phyloP scores from a whole-genome alignment of 2,329 filamentous ascomycete species.

The Chaetomiaceae sp. region DNA sequence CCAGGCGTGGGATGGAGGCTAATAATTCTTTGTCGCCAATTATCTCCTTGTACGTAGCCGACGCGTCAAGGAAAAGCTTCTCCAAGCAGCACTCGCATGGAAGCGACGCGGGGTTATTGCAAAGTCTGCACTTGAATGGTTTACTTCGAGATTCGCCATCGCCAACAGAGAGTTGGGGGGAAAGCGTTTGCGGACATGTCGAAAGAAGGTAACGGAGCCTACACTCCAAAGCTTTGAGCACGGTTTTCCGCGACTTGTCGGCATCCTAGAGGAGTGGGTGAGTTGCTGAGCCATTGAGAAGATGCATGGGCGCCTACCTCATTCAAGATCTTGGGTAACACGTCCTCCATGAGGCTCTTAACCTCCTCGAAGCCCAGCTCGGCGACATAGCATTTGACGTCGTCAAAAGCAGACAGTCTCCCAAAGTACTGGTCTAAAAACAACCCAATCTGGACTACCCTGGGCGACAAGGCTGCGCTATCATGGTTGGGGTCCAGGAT shows the following conservation, averaged over 20 bases:
- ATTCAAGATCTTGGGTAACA: conserved; percentile 33
- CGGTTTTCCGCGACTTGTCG: conserved; percentile 17
- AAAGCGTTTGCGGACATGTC: conserved; percentile 36
- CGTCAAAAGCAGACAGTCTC: conserved; percentile 39
- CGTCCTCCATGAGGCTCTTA: conserved; percentile 37
- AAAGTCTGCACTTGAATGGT: conserved; percentile 25
- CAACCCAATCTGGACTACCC: conserved; percentile 32
- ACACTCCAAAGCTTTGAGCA: conserved; percentile 34
- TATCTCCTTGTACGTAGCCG: conserved; percentile 24
- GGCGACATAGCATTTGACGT: conserved; percentile 43
- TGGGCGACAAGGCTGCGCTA: conserved; percentile 20
- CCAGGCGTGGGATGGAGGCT: conserved; percentile 25
- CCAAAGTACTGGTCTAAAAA: conserved; percentile 34
- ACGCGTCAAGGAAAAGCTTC: conserved; percentile 23
- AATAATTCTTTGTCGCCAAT: conserved; percentile 21
- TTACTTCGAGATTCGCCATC: conserved; percentile 22
- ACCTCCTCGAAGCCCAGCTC: conserved; percentile 39
- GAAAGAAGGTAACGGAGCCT: conserved; percentile 44
- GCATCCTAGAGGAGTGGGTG: conserved; percentile 16
- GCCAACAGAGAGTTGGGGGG: conserved; percentile 24
- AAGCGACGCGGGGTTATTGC: conserved; percentile 20
- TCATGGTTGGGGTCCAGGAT: conserved; percentile 17
- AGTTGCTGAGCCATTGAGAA: not conserved
- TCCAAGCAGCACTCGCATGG: conserved; percentile 25
- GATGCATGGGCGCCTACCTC: conserved; percentile 27